Percentiles rank a stretch among this genome's conserved stretches.
These are phyloP conservation scores for Hordeum marinum DNA, from an alignment of 176 grass and related monocot genomes.

Conservation along the genomic window DNA sequence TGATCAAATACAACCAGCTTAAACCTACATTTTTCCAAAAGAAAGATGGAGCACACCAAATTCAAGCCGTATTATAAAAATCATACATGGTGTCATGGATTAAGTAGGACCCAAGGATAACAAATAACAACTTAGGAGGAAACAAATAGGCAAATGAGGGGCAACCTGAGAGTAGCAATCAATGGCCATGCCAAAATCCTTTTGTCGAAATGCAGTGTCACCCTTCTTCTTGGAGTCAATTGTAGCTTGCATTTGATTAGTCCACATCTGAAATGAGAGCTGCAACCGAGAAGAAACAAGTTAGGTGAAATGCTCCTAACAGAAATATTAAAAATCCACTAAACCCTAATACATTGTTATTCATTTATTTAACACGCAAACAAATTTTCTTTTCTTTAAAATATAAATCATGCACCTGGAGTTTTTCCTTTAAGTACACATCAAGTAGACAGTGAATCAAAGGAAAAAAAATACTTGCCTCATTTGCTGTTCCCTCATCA, in stretches of 20 bases:
- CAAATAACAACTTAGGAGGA: conserved; percentile 5
- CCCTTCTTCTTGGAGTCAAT: conserved; percentile 61
- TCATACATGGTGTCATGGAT: background rate
- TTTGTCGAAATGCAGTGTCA: conserved; percentile 53
- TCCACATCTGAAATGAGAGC: conserved; percentile 80
- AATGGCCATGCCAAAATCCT: conserved; percentile 58
- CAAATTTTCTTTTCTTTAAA: background rate
- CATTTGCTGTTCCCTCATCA: conserved; percentile 87
- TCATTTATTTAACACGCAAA: background rate
- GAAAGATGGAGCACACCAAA: background rate
- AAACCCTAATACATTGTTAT: background rate
- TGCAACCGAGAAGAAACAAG: conserved; percentile 14
- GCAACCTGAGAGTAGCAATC: conserved; percentile 60
- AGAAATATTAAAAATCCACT: conserved; percentile 4
- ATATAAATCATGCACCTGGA: background rate
- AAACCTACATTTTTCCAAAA: background rate
- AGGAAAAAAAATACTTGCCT: conserved; percentile 33
- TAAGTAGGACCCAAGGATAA: background rate
- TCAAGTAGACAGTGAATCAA: background rate
- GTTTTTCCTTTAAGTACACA: background rate
- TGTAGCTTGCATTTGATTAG: conserved; percentile 66
- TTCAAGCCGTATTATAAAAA: background rate
- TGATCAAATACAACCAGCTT: background rate
- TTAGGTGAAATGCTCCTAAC: background rate
- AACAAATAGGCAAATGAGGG: background rate